Percentiles rank a stretch among this genome's conserved stretches.
Conservation (phyloP, 306 rosid species). For the Lablab purpureus region DNA sequence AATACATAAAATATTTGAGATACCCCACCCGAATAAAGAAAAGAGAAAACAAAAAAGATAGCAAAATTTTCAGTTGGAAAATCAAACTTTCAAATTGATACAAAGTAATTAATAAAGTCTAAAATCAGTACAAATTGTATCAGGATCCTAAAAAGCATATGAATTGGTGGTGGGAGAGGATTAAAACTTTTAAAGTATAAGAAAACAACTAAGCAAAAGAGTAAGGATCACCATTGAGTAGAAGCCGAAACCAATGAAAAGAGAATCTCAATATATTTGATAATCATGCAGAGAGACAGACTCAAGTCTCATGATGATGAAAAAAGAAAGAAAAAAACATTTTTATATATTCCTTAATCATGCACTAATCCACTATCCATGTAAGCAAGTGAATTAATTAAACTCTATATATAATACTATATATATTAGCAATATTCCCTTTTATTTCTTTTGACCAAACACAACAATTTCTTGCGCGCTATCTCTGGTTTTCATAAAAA, state of each 20-base stretch:
- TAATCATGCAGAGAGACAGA: conserved; percentile 31
- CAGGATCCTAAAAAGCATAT: too few species aligned
- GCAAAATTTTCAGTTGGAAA: too few species aligned
- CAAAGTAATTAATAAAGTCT: too few species aligned
- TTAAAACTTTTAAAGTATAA: conserved; percentile 1
- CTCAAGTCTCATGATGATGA: conserved; percentile 23
- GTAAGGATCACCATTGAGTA: conserved; percentile 35
- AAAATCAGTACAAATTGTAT: too few species aligned
- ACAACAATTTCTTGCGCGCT: too few species aligned
- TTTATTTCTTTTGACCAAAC: too few species aligned
- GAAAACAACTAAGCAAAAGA: conserved; percentile 5
- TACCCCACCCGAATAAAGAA: too few species aligned
- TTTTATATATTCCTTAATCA: not conserved
- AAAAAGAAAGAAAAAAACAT: not conserved
- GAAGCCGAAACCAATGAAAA: conserved; percentile 26
- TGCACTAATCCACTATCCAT: not conserved
- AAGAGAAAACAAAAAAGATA: too few species aligned
- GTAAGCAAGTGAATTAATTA: not conserved
- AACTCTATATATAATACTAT: not conserved
- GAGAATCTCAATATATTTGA: conserved; percentile 27
- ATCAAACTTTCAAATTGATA: too few species aligned
- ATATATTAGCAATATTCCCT: not conserved
- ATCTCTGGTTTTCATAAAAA: not conserved
- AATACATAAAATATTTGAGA: too few species aligned
- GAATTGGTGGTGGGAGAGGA: too few species aligned